Conservation (phyloP, 2,329 filamentous ascomycete genomes). For the Claviceps africana region DNA sequence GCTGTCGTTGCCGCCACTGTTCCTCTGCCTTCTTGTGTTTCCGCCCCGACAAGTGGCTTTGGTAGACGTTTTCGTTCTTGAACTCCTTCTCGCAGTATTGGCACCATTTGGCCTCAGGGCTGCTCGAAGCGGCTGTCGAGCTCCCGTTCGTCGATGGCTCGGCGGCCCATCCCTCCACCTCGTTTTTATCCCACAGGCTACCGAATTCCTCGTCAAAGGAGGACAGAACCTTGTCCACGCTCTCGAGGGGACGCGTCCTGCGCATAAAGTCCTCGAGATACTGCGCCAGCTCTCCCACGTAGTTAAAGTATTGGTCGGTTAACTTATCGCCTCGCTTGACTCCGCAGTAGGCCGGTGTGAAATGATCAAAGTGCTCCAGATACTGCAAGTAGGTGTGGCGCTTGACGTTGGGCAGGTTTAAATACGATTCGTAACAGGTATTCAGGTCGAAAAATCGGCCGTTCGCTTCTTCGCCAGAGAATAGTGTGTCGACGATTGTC, state of each 20-base stretch:
- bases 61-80: conserved; percentile 89
- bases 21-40: conserved; percentile 70
- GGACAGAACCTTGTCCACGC: conserved; percentile 63
- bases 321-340: conserved; percentile 73
- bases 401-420: conserved; percentile 80
- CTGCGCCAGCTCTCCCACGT: conserved; percentile 62
- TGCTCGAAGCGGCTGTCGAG: conserved; percentile 16
- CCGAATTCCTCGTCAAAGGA: conserved; percentile 77
- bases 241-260: conserved; percentile 71
- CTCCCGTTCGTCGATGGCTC: conserved; percentile 29
- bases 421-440: conserved; percentile 68
- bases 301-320: conserved; percentile 84
- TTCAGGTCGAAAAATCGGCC: conserved; percentile 88
- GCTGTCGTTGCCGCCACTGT: conserved; percentile 37
- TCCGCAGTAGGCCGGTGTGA: conserved; percentile 57
- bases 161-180: conserved; percentile 64
- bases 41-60: conserved; percentile 73
- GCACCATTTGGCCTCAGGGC: conserved; percentile 66
- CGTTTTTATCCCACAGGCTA: conserved; percentile 64
- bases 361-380: conserved; percentile 79
- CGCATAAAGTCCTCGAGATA: conserved; percentile 86
- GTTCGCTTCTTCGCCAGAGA: conserved; percentile 89
- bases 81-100: conserved; percentile 88
- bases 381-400: conserved; percentile 85
- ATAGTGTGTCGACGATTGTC: conserved; percentile 73